phyloP scores from a whole-genome alignment of 2,329 filamentous ascomycete species.

The Cladosporium austrohemisphaericum region DNA sequence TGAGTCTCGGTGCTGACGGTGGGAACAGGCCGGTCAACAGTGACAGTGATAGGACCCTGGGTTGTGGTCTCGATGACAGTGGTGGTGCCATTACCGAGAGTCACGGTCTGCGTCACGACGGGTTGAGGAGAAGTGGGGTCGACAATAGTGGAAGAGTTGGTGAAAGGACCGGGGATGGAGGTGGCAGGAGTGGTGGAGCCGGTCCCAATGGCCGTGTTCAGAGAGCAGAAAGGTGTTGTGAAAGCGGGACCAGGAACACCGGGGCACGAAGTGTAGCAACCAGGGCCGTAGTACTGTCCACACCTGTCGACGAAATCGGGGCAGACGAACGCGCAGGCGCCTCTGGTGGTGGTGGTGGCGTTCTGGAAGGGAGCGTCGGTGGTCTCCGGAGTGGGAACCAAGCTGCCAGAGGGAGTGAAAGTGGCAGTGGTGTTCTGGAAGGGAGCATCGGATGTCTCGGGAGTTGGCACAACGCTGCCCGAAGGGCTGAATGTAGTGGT shows the following conservation, averaged over 20 bases:
- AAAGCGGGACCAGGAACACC: conserved; percentile 1
- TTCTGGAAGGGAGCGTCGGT: background rate
- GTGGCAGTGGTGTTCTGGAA: conserved; percentile 1
- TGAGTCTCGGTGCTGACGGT: background rate
- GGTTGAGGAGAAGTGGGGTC: background rate
- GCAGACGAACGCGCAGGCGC: background rate
- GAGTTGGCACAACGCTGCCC: conserved; percentile 1
- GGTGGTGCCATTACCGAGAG: background rate
- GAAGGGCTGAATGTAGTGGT: background rate
- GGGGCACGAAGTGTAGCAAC: conserved; percentile 3
- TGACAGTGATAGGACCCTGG: background rate
- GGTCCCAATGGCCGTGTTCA: background rate
- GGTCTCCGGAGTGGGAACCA: background rate
- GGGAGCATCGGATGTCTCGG: background rate
- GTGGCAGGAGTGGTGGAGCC: background rate
- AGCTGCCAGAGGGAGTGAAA: background rate
- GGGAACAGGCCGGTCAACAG: background rate
- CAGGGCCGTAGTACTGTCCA: background rate
- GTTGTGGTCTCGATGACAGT: background rate
- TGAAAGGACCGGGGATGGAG: background rate
- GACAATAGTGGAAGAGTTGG: background rate
- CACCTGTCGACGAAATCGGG: conserved; percentile 1
- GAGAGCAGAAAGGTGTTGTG: conserved; percentile 1
- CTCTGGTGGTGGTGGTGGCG: background rate
- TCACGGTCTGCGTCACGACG: background rate